A percentile compares a stretch with the other conserved stretches of the same genome.
Evolutionary conservation across 2,329 filamentous ascomycete species (phyloP).

Genomic region (Alternaria solani): DNA sequence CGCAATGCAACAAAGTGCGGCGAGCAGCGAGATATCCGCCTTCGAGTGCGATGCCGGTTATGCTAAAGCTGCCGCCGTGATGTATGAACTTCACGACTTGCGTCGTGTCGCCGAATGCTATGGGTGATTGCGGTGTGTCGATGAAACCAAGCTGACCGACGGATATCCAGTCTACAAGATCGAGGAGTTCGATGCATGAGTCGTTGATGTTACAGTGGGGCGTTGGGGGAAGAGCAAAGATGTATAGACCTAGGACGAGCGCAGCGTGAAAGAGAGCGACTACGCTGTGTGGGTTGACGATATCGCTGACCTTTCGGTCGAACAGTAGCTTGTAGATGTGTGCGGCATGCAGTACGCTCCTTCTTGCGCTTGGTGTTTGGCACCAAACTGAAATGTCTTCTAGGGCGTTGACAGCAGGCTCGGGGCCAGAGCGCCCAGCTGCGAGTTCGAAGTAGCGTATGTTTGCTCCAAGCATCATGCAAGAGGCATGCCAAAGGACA

Average conservation of each 20-base stretch:
- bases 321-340: conserved; percentile 62
- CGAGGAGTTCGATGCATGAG: conserved; percentile 57
- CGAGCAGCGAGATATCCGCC: conserved; percentile 62
- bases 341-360: conserved; percentile 61
- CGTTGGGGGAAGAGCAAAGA: conserved; percentile 56
- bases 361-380: conserved; percentile 59
- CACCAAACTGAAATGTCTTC: conserved; percentile 62
- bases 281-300: conserved; percentile 61
- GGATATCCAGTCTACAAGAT: conserved; percentile 60
- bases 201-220: conserved; percentile 41
- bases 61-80: conserved; percentile 58
- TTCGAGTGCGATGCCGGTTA: conserved; percentile 58
- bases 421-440: conserved; percentile 59
- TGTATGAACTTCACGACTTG: conserved; percentile 56
- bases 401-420: conserved; percentile 57
- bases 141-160: conserved; percentile 58
- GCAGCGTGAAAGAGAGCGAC: conserved; percentile 61
- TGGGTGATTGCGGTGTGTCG: conserved; percentile 32
- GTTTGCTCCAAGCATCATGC: conserved; percentile 61
- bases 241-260: conserved; percentile 61
- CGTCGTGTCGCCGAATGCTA: conserved; percentile 41
- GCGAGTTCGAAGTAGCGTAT: conserved; percentile 63
- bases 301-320: conserved; percentile 62
- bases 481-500: conserved; percentile 63
- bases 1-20: conserved; percentile 61